Percentiles rank a stretch among this genome's conserved stretches.
Conservation (phyloP, 345 rosid genomes). For the Orychophragmus violaceus region DNA sequence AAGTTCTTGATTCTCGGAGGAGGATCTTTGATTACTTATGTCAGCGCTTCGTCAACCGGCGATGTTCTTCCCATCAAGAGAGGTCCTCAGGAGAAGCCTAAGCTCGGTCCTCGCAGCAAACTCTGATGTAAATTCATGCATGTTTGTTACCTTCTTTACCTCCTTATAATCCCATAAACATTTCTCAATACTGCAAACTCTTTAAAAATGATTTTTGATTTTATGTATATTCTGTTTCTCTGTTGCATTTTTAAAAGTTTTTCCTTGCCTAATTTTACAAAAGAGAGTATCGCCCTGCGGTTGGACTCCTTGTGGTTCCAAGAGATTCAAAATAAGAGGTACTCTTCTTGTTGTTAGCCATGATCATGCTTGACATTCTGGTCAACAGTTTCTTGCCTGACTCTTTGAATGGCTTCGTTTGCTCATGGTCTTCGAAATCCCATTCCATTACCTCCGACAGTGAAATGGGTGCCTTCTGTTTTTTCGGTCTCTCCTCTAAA, state of each 20-base stretch:
- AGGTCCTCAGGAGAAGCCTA: conserved; percentile 93
- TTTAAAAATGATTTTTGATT: conserved; percentile 5
- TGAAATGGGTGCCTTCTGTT: conserved; percentile 15
- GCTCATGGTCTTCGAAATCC: conserved; percentile 21
- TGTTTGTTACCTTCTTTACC: background rate
- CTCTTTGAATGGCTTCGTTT: conserved; percentile 24
- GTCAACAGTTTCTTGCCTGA: conserved; percentile 34
- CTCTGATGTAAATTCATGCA: conserved; percentile 35
- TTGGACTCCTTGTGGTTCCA: conserved; percentile 62
- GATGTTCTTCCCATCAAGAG: conserved; percentile 85
- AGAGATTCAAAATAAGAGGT: conserved; percentile 54
- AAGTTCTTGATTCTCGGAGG: conserved; percentile 91
- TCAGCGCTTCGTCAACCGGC: conserved; percentile 60
- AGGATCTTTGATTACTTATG: conserved; percentile 66
- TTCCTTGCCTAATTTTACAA: conserved; percentile 13
- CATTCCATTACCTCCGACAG: conserved; percentile 73
- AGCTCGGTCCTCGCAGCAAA: conserved; percentile 90
- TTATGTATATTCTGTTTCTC: conserved; percentile 27
- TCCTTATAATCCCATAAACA: conserved; percentile 12
- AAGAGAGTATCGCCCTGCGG: conserved; percentile 27
- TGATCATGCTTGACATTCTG: conserved; percentile 34
- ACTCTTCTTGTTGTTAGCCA: conserved; percentile 42
- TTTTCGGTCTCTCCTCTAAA: conserved; percentile 22
- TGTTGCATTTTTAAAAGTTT: conserved; percentile 12
- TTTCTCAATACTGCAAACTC: background rate